These are phyloP conservation scores for Cercospora beticola DNA, from an alignment of 2,329 filamentous ascomycete species.

Conservation along the genomic window DNA sequence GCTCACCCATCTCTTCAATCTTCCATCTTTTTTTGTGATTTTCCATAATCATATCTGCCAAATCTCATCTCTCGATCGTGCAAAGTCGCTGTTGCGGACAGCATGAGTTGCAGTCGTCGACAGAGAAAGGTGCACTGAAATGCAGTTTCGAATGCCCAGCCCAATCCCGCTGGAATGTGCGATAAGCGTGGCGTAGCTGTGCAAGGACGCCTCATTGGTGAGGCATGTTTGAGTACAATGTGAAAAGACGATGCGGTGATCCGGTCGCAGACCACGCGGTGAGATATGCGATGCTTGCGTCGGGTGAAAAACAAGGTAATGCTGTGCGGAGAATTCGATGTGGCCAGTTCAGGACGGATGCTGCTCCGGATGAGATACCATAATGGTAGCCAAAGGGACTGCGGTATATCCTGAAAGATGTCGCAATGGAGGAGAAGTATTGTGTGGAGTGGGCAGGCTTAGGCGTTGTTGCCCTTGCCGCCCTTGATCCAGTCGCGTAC, in stretches of 20 bases:
- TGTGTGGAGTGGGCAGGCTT: neutral
- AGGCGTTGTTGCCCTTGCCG: conserved; percentile 15
- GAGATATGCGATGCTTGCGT: neutral
- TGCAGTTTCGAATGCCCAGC: neutral
- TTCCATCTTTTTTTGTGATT: neutral
- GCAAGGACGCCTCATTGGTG: neutral
- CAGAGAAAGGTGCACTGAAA: neutral
- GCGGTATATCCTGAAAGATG: conserved; percentile 13
- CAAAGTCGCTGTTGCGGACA: neutral
- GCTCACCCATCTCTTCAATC: conserved; percentile 7
- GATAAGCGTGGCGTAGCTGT: neutral
- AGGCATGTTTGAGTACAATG: neutral
- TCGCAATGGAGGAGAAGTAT: neutral
- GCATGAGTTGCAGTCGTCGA: neutral
- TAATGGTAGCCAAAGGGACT: conserved; percentile 11
- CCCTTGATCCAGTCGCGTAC: conserved; percentile 35
- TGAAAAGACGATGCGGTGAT: neutral
- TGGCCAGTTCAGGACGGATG: neutral
- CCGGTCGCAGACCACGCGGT: neutral
- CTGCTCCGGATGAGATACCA: conserved; percentile 4
- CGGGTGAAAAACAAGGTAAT: neutral
- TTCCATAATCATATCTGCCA: neutral
- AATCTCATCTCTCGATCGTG: neutral
- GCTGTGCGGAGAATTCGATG: neutral
- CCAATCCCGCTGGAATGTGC: neutral